A percentile compares a stretch with the other conserved stretches of the same genome.
Evolutionary conservation across 176 grass and related monocot species (phyloP).

Genomic region (Lolium multiflorum): DNA sequence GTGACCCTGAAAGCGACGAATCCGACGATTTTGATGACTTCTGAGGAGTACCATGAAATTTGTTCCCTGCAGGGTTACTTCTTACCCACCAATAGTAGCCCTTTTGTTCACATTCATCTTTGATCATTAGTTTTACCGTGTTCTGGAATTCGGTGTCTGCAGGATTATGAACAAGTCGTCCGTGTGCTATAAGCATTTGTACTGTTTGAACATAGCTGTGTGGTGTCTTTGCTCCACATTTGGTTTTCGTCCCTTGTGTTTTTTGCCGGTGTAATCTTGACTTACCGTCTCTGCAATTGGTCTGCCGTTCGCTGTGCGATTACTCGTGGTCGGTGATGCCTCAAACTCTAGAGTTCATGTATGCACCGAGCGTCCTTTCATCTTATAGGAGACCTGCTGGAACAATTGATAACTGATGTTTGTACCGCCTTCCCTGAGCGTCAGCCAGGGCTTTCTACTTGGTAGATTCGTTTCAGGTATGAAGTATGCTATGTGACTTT

Average conservation of each 20-base stretch:
- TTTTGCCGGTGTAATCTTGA: not conserved
- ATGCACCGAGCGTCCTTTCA: not conserved
- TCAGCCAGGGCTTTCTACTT: too few species aligned
- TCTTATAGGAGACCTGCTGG: not conserved
- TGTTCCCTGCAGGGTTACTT: not conserved
- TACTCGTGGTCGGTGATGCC: not conserved
- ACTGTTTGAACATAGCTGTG: not conserved
- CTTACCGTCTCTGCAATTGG: not conserved
- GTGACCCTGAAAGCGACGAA: not conserved
- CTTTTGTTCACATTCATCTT: not conserved
- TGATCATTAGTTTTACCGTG: not conserved
- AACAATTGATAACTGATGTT: too few species aligned
- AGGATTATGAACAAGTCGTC: not conserved
- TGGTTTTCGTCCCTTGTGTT: not conserved
- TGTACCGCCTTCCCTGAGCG: too few species aligned
- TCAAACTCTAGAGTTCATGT: not conserved
- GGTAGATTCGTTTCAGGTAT: too few species aligned
- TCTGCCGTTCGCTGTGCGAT: too few species aligned
- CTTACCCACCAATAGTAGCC: not conserved
- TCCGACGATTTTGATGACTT: constrained; percentile 11
- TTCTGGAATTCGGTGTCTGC: not conserved
- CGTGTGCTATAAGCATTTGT: not conserved
- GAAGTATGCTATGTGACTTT: too few species aligned
- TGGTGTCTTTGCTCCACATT: not conserved
- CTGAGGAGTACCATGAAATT: not conserved